Evolutionary conservation across 2,329 filamentous ascomycete genomes (phyloP).

Genomic region (Fusarium torulosum): DNA sequence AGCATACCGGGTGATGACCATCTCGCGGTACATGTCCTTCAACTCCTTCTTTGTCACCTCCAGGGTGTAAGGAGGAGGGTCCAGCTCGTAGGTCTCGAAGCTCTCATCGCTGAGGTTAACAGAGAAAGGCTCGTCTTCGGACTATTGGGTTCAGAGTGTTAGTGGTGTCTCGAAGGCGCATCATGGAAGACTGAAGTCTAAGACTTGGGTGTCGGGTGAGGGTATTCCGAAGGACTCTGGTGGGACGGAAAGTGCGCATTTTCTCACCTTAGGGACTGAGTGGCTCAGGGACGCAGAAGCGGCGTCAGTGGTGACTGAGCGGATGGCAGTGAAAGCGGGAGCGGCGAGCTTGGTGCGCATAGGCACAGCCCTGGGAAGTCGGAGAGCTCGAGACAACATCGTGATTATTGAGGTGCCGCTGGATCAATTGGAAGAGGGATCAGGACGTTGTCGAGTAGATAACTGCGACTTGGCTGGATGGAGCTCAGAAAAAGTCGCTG

Average conservation of each 20-base stretch:
- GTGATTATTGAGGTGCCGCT: constrained; percentile 52
- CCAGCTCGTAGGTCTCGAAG: constrained; percentile 99
- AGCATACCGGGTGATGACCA: constrained; percentile 90
- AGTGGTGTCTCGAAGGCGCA: constrained; percentile 20
- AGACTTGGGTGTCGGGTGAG: neutral
- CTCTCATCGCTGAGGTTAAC: constrained; percentile 96
- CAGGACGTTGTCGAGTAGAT: constrained; percentile 49
- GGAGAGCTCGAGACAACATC: constrained; percentile 80
- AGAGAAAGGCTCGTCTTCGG: constrained; percentile 93
- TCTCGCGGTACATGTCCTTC: constrained; percentile 99
- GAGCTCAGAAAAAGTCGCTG: constrained; percentile 60
- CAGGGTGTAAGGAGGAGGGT: constrained; percentile 93
- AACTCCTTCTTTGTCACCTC: constrained; percentile 97
- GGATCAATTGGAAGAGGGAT: constrained; percentile 48
- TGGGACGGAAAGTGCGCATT: constrained; percentile 44
- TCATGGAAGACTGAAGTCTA: neutral
- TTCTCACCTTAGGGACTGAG: constrained; percentile 66
- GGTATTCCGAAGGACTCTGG: constrained; percentile 13
- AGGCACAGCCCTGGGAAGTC: constrained; percentile 70
- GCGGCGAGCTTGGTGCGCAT: constrained; percentile 64
- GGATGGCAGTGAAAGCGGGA: constrained; percentile 65
- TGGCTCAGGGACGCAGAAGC: constrained; percentile 91
- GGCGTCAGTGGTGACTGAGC: constrained; percentile 94
- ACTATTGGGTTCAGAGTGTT: constrained; percentile 63
- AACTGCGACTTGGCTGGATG: constrained; percentile 51